phyloP scores from a whole-genome alignment of 2,329 filamentous ascomycete species.

The Setomelanomma holmii region DNA sequence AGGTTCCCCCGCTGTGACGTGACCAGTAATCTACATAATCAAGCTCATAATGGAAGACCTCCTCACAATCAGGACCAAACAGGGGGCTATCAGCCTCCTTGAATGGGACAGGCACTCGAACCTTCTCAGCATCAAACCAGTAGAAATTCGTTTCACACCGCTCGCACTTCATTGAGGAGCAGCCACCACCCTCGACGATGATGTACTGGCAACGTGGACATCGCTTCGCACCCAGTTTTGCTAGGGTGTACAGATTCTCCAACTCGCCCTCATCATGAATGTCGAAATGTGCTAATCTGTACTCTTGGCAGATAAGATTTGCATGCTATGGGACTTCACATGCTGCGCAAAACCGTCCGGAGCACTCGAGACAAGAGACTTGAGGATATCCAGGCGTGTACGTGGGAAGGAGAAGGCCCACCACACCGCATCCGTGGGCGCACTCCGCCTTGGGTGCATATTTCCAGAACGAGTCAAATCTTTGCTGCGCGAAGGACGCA shows the following conservation, averaged over 20 bases:
- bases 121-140: neutral
- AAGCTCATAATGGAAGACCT: too few species aligned
- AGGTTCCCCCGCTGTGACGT: too few species aligned
- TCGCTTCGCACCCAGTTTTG: constrained; percentile 1
- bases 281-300: neutral
- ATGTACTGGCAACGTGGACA: constrained; percentile 9
- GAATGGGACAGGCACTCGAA: too few species aligned
- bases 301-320: neutral
- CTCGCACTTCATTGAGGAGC: constrained; percentile 2
- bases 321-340: neutral
- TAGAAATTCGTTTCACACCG: constrained; percentile 1
- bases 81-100: too few species aligned
- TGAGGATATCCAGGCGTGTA: constrained; percentile 1
- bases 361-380: constrained; percentile 3
- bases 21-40: too few species aligned
- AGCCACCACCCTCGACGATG: constrained; percentile 3
- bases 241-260: constrained; percentile 1
- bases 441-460: too few species aligned
- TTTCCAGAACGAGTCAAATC: too few species aligned
- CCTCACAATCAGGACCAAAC: too few species aligned
- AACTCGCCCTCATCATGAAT: neutral
- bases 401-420: neutral
- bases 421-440: too few species aligned
- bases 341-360: neutral
- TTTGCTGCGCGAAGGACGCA: neutral